Base-by-base conservation (phyloP, 495 filamentous ascomycete genomes). In the Tuber aestivum region DNA sequence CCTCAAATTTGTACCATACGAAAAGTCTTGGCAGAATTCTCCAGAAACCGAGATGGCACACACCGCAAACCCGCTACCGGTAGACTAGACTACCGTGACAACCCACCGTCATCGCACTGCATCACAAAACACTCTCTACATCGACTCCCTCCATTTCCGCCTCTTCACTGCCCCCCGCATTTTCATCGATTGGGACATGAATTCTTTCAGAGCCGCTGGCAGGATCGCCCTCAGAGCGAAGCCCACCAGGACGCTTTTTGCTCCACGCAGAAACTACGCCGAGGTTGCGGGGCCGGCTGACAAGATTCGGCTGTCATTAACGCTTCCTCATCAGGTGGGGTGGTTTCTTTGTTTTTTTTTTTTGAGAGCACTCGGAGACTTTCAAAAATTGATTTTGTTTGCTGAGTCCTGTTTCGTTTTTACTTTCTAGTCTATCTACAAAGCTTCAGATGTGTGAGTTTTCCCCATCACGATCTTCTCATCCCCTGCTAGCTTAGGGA, bases 221-320 rank as follows among this genome's bases (percentile, higher is more conserved):
- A 83, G 95, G 85, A 89, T 90, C 84, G 94, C 93, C 85, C 88
- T 96, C 84, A 87, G 93, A 85, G 90, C 89, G 79, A 91, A 91
- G 83, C 90, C 94, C 82, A 88, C 72, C 41, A 89, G 84, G 86
- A 88, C 74, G 89, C 92, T 83, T 76, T 93, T 77, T 92, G 91
- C 87, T n/a, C 74, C 78, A 23, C 91, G 92, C 85, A 91, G 95
- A 87, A 90, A 89, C 79, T 99, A 98, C 84, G 96, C 95, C 79
- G 96, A 98, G 83, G 94, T 94, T 78, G 93, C 79, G 32, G 82
- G 81, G 44, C 76, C 81, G 70, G 71, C 48, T 48, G 80, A 81
- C 88, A 91, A 97, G 91, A 97, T 99, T 89, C 93, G 95, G 89
- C 89, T 99, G 86, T 95, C 93, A 87, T 89, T 99, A 87, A 89